Evolutionary conservation across 139 green algal species (phyloP), one percentile per base, ranked within the genome.

Genomic region (Chlamydomonas urium): DNA sequence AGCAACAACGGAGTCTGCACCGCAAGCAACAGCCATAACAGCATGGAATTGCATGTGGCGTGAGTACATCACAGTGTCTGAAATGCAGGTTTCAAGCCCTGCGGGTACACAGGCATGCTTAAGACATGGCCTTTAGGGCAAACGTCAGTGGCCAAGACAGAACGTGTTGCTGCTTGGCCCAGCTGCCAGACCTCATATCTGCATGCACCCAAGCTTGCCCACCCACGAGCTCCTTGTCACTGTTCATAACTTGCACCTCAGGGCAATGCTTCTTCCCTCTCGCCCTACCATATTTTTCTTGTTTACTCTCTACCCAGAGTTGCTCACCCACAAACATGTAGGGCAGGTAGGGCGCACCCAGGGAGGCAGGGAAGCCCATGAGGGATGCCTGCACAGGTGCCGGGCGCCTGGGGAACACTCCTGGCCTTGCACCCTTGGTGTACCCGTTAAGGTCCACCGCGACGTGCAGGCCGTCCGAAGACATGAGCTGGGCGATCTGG

Each of bases 371-470:
- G 81, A 97, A 97, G 70, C 92, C 92, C 86, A 97, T 93, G 77
- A 95, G 94, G 19, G 78, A 88, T 6, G 77, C 68, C 79, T 94
- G 92, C 66, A 97, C 82, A 1, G 92, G 92, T 10, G 92, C 92
- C 1, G 92, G 92, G 47, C 68, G 61, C 62, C 94, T 78, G 38
- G 92, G 91, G 83, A 97, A 97, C 32, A 97, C 88, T 80, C 97
- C 92, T 67, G 95, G 96, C n/a, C 89, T 78, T 8, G 91, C 89
- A n/a, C 92, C 92, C 76, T 95, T 96, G 48, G 92, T 97, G 85
- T 95, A 97, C 26, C 92, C 92, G 57, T 96, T 97, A 1, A 97
- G 85, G 76, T 97, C 95, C 78, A 97, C 53, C 0, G 78, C 79
- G 10, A 97, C 70, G 26, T 97, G 90, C 62, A 94, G 87, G 45